Base-by-base conservation (phyloP, 2,329 filamentous ascomycete genomes). In the Stachybotrys chartarum region DNA sequence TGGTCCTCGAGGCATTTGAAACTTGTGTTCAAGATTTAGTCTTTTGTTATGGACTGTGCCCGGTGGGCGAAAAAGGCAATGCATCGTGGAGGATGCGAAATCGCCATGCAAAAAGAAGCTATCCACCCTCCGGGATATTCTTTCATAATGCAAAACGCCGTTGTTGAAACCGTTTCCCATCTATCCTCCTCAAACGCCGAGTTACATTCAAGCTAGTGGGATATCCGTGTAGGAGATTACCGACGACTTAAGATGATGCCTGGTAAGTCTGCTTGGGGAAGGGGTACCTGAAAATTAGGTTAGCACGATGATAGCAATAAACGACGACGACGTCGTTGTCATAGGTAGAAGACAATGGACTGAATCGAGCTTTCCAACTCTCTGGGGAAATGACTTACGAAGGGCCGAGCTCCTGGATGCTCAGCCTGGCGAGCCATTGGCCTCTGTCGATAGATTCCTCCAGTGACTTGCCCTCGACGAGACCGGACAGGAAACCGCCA, bases 361-460 rank as follows among this genome's bases (percentile, higher is more conserved):
- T 56, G 7, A 47, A 47, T 47, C 18, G n/a, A 10, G 45, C 16
- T 47, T 42, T 42, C 8, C 10, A 10, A 42, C 14, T 14, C 35
- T 10, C 35, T 32, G 45, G 52, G 32, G 57, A 55, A 46, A 54
- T 49, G 61, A 88, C 89, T 81, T 87, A 97, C 88, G 91, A 94
- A 75, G 93, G 92, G 66, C 94, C 94, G 65, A 97, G 80, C 77
- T 97, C 92, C 78, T 93, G 87, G 72, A 99, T 93, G 80, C 91
- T 94, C 67, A 96, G 80, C 68, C 88, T 87, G 52, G 94, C 94
- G 62, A 99, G 83, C 94, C 94, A 99, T 76, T 97, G 92, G 61
- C 94, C 94, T 82, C 94, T 90, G 72, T 97, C 89, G 64, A 99
- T 82, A 67, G 82, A 82, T 62, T 86, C 84, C 65, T 88, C 86